Conservation (phyloP, 306 rosid species). For the Vigna mungo region DNA sequence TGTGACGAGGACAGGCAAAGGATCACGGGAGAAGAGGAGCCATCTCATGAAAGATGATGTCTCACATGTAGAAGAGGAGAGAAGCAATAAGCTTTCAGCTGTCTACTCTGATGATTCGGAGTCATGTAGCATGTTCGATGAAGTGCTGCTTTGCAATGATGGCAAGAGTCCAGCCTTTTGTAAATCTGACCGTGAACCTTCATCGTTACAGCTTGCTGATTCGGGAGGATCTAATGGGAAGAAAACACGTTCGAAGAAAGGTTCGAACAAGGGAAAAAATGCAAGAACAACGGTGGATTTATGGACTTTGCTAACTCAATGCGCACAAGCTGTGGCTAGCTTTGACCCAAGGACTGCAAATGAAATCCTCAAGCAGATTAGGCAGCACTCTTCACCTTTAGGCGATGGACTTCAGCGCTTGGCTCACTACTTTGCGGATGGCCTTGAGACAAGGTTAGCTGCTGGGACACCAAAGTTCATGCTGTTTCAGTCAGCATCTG, state of each 20-base stretch:
- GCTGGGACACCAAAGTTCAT: slow-evolving; percentile 55
- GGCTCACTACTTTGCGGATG: slow-evolving; percentile 76
- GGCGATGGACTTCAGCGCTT: slow-evolving; percentile 79
- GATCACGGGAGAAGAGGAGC: slow-evolving; percentile 51
- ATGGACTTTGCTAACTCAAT: slow-evolving; percentile 70
- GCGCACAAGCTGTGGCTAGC: slow-evolving; percentile 77
- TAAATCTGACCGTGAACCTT: slow-evolving; percentile 12
- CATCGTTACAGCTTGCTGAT: slow-evolving; percentile 5
- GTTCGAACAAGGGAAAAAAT: slow-evolving; percentile 45
- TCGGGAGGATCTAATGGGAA: slow-evolving; percentile 54
- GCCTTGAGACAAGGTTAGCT: slow-evolving; percentile 68
- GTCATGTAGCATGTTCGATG: slow-evolving; percentile 53
- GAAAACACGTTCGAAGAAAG: slow-evolving; percentile 55
- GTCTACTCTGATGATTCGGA: slow-evolving; percentile 48
- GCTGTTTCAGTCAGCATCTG: slow-evolving; percentile 41
- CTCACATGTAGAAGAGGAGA: slow-evolving; percentile 47
- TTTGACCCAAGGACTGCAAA: slow-evolving; percentile 67
- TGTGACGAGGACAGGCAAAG: background rate
- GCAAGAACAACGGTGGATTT: slow-evolving; percentile 53
- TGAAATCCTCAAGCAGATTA: slow-evolving; percentile 65
- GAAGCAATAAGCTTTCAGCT: slow-evolving; percentile 60
- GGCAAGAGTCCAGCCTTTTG: slow-evolving; percentile 39
- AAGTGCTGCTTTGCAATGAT: slow-evolving; percentile 49
- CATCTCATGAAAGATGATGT: slow-evolving; percentile 40
- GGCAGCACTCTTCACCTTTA: slow-evolving; percentile 60